phyloP scores from a whole-genome alignment of 73 alveolate genomes.

The Paramecium biaurelia region DNA sequence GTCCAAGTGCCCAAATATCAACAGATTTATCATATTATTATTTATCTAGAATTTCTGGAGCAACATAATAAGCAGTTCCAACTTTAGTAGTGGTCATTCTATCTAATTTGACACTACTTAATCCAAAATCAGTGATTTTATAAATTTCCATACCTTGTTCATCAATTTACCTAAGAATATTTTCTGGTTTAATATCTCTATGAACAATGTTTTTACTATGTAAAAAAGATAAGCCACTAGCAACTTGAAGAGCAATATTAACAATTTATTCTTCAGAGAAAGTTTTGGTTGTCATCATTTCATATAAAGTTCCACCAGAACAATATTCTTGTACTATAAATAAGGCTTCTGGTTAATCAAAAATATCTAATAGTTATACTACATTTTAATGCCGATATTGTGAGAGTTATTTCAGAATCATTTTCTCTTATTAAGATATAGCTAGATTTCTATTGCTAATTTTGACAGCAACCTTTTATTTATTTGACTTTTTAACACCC shows the following conservation, averaged over 20 bases:
- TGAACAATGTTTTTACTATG: slow-evolving; percentile 20
- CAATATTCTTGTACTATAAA: slow-evolving; percentile 23
- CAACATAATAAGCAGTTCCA: slow-evolving; percentile 82
- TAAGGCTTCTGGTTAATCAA: not conserved
- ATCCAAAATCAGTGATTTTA: slow-evolving; percentile 44
- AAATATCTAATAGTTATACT: not conserved
- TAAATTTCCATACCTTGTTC: slow-evolving; percentile 8
- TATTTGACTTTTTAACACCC: not conserved
- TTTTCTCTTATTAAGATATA: slow-evolving; percentile 33
- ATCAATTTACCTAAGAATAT: slow-evolving; percentile 24
- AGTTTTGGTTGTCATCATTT: not conserved
- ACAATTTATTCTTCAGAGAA: slow-evolving; percentile 30
- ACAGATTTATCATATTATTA: slow-evolving; percentile 65
- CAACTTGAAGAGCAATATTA: not conserved
- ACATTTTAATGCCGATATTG: slow-evolving; percentile 1
- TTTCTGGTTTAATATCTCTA: slow-evolving; percentile 50
- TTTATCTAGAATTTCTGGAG: slow-evolving; percentile 76
- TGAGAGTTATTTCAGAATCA: not conserved
- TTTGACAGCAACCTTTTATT: slow-evolving; percentile 34
- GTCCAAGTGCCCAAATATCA: slow-evolving; percentile 74
- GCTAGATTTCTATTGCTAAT: slow-evolving; percentile 21
- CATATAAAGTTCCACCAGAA: slow-evolving; percentile 34
- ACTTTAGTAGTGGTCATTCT: slow-evolving; percentile 73
- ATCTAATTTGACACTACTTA: slow-evolving; percentile 54
- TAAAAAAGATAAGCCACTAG: not conserved